Base-by-base conservation (phyloP, 305 asterid genomes). In the Lippia alba region DNA sequence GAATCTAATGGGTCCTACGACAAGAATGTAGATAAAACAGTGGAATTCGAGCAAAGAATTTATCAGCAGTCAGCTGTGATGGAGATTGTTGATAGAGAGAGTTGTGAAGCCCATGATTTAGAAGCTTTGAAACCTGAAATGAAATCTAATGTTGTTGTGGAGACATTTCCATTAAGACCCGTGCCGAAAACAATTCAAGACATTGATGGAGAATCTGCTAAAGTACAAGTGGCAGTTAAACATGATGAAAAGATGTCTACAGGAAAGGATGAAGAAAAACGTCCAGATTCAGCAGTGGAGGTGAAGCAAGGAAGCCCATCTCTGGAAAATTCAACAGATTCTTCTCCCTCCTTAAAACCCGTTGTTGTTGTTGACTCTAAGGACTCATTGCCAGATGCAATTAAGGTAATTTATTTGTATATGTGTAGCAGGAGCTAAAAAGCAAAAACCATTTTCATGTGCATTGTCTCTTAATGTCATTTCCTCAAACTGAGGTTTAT, bases 81-180 rank as follows among this genome's bases (percentile, higher is more conserved):
- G 67, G 85, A 76, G 73, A 67, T 51, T 79, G 67, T 44, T 57
- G 66, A 61, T 64, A 45, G 68, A 51, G 64, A 72, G 68, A 76
- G 74, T 18, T 70, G 53, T 67, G 89, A 66, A 71, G 75, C 55
- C 61, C 74, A 64, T 61, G 65, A 79, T 32, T 41, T 64, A n/a
- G 85, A 76, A 73, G 64, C 74, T 40, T 71, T 67, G 48, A 70
- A 57, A 40, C 68, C 78, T 71, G 74, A 18, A 49, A 50, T n/a
- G 18, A 79, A 64, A 51, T 64, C 86, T 15, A 82, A 80, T 64
- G 76, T 83, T 68, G 78, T 75, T 11, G 97, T 91, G 76, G 99
- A 94, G 81, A 88, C 77, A 60, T 91, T 91, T 81, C 97, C 97
- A 4, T 40, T 83, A 49, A 77, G 83, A 72, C 91, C 97, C 14